Conservation (phyloP, 2,329 filamentous ascomycete genomes). For the Tolypocladium paradoxum region DNA sequence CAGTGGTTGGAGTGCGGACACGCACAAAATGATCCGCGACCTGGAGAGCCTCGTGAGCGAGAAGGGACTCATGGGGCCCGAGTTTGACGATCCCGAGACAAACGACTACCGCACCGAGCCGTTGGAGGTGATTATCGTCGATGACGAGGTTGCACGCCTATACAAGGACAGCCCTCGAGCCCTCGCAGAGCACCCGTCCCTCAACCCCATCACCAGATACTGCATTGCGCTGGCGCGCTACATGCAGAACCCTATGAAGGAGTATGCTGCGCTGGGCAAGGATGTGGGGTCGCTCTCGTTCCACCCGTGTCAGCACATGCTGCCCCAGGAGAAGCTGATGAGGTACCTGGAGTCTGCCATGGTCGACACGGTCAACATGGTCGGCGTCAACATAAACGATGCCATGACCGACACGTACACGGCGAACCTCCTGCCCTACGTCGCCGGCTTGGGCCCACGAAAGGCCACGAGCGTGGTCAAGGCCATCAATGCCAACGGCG, state of each 20-base stretch:
- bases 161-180: constrained; percentile 87
- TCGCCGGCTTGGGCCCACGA: constrained; percentile 82
- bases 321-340: constrained; percentile 77
- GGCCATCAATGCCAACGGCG: constrained; percentile 84
- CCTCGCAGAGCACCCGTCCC: constrained; percentile 66
- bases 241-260: constrained; percentile 89
- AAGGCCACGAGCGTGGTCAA: constrained; percentile 69
- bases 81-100: constrained; percentile 72
- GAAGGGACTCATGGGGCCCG: constrained; percentile 64
- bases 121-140: constrained; percentile 82
- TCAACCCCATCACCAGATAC: constrained; percentile 73
- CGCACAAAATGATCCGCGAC: constrained; percentile 72
- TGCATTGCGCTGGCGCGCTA: constrained; percentile 84
- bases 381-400: constrained; percentile 91
- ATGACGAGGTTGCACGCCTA: constrained; percentile 92
- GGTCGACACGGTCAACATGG: constrained; percentile 97
- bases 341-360: constrained; percentile 89
- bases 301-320: constrained; percentile 78
- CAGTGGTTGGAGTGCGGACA: constrained; percentile 80
- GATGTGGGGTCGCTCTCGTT: constrained; percentile 82
- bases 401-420: constrained; percentile 72
- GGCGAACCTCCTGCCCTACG: constrained; percentile 79
- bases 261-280: constrained; percentile 85
- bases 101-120: constrained; percentile 66
- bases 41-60: constrained; percentile 69